A percentile compares a stretch with the other conserved stretches of the same genome.
Evolutionary conservation across 116 monocot genomes (phyloP).

Genomic region (Phalaenopsis hybrid): DNA sequence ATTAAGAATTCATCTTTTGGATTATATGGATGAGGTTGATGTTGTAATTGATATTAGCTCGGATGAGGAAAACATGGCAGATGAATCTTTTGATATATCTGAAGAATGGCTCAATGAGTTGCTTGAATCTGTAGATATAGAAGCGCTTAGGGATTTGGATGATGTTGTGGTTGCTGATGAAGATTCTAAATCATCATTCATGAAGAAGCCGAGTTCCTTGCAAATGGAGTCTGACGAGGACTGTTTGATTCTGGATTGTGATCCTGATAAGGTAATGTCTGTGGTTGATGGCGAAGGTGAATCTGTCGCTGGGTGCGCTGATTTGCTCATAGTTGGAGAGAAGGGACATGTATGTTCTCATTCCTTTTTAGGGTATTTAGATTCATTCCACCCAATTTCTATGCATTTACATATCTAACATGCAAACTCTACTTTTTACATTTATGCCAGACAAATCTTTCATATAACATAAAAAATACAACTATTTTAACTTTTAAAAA

Average conservation of each 20-base stretch:
- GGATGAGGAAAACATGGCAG: conserved; percentile 11
- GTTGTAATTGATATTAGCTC: conserved; percentile 14
- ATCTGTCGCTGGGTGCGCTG: conserved; percentile 21
- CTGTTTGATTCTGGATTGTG: conserved; percentile 32
- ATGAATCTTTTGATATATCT: conserved; percentile 1
- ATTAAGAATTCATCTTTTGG: conserved; percentile 1
- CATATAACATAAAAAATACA: no score
- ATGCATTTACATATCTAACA: no score
- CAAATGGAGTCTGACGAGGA: conserved; percentile 20
- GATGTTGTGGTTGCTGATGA: conserved; percentile 12
- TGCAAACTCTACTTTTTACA: no score
- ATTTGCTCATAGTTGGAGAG: conserved; percentile 32
- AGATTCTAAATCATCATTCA: neutral
- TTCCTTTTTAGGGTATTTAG: neutral
- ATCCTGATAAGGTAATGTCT: conserved; percentile 23
- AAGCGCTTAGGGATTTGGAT: neutral
- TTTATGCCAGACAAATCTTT: no score
- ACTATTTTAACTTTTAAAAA: no score
- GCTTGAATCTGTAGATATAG: neutral
- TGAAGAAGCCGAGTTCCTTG: neutral
- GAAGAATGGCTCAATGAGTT: neutral
- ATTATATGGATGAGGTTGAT: neutral
- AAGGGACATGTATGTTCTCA: conserved; percentile 33
- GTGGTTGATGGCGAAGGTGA: conserved; percentile 7
- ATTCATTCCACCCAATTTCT: no score